Evolutionary conservation across 2,329 filamentous ascomycete genomes (phyloP), one percentile per base, ranked within the genome.

Genomic region (Microcyclospora pomicola): DNA sequence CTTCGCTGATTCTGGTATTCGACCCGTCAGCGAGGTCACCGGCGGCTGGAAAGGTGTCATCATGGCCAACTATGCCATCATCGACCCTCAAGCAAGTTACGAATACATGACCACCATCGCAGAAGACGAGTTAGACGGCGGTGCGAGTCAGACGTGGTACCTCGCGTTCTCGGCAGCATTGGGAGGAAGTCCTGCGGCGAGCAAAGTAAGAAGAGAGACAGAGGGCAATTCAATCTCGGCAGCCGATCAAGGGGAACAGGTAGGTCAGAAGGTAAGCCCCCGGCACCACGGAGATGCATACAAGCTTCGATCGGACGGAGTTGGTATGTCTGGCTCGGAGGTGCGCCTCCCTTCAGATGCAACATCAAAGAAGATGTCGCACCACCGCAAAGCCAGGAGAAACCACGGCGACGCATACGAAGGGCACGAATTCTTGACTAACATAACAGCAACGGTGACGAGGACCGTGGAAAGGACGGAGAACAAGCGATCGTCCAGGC

Each of bases 21-120:
- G 37, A 10, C 42, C 44, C 6, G 42, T 33, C 15, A 28, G 27
- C 15, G 24, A 32, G 6, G 32, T 41, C 15, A 30, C 31, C 6
- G 82, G 81, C 32, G 84, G 84, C 0, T 96, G 91, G 91, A 81
- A 75, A 56, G 84, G 88, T 1, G 75, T 96, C 13, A 59, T 96
- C 28, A 84, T 80, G 51, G 83, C 77, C 15, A 95, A 92, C 57
- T 70, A 84, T 32, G 86, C 84, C 0, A 75, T 87, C 6, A 67
- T 86, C 31, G 74, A 94, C 54, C 75, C 88, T 0, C 60, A 59
- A 37, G 62, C 71, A 6, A 75, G 82, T 15, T 95, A 75, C 67
- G 56, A 70, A 1, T 94, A 88, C 59, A 95, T 98, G 56, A 69
- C 68, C 1, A 65, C 73, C 43, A 56, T 64, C 1, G 37, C 34